Conservation (phyloP, 768 basidiomycete genomes). For the Leccinum rimulosum region DNA sequence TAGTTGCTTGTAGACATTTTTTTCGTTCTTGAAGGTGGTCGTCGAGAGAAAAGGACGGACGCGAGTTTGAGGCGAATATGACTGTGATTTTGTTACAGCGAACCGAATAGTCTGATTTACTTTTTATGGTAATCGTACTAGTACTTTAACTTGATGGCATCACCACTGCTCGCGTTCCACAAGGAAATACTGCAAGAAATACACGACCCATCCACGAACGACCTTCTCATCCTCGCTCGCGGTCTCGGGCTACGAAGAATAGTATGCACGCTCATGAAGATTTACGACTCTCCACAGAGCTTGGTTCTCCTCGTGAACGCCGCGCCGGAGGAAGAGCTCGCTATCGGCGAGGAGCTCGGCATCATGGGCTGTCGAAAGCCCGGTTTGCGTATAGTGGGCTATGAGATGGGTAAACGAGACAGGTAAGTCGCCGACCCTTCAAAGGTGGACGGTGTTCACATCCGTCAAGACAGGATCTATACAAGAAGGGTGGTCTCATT, state of each 20-base stretch:
- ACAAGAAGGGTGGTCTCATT: constrained; percentile 84
- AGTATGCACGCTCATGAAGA: constrained; percentile 84
- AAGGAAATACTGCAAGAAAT: constrained; percentile 63
- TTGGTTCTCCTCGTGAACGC: constrained; percentile 86
- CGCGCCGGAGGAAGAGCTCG: constrained; percentile 81
- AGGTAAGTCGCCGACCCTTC: constrained; percentile 47
- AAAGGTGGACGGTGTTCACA: constrained; percentile 8
- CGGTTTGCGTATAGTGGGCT: constrained; percentile 76
- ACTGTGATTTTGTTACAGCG: no score
- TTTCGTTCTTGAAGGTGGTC: not conserved
- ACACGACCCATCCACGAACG: constrained; percentile 71
- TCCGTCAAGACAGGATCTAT: constrained; percentile 67
- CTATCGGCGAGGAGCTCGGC: constrained; percentile 89
- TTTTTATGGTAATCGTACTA: not conserved
- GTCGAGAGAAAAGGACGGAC: not conserved
- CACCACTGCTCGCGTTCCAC: constrained; percentile 60
- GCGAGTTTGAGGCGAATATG: no score
- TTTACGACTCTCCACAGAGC: constrained; percentile 84
- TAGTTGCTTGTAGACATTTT: constrained; percentile 37
- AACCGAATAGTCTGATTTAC: not conserved
- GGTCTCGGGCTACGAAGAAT: constrained; percentile 86
- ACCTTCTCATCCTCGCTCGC: constrained; percentile 78
- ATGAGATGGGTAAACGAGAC: constrained; percentile 78
- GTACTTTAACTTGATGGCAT: constrained; percentile 14
- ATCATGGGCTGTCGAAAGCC: constrained; percentile 89